Percentiles rank a stretch among this genome's conserved stretches.
Evolutionary conservation across 1,284 basidiomycete genomes (phyloP).

Genomic region (Hemileia vastatrix): DNA sequence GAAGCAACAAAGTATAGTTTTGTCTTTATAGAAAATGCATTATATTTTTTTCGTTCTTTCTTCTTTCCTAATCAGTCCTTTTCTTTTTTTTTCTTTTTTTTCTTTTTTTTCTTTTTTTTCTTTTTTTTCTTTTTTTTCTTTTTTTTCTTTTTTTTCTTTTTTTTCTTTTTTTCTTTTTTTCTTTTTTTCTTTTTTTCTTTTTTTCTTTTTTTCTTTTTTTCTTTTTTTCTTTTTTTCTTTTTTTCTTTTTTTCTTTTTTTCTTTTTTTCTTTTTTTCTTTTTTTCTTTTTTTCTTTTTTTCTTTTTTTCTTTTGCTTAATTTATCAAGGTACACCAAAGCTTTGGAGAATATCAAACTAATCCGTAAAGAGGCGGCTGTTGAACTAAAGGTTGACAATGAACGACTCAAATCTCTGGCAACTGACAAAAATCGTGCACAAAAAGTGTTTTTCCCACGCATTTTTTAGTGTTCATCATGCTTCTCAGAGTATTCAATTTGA

Average conservation of each 20-base stretch:
- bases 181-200: slow-evolving; percentile 14
- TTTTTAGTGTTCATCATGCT: slow-evolving; percentile 10
- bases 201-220: slow-evolving; percentile 15
- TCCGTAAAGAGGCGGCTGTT: slow-evolving; percentile 78
- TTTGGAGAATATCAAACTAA: slow-evolving; percentile 76
- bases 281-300: not conserved
- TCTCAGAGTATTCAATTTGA: slow-evolving; percentile 38
- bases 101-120: not conserved
- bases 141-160: not conserved
- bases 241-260: slow-evolving; percentile 4
- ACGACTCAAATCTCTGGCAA: slow-evolving; percentile 65
- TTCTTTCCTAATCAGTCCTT: not conserved
- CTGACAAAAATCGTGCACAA: slow-evolving; percentile 78
- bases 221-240: slow-evolving; percentile 7
- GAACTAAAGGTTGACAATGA: slow-evolving; percentile 92
- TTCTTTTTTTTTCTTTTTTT: not conserved
- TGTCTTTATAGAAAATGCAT: not conserved
- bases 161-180: not conserved
- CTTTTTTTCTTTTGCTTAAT: not conserved
- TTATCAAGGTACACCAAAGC: slow-evolving; percentile 81
- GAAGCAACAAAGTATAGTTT: slow-evolving; percentile 76
- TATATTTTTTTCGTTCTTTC: slow-evolving; percentile 13
- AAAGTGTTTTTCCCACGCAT: slow-evolving; percentile 45
- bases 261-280: slow-evolving; percentile 11
- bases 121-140: not conserved